Base-by-base conservation (phyloP, 768 basidiomycete species). In the Strobilomyces echinocephalus region DNA sequence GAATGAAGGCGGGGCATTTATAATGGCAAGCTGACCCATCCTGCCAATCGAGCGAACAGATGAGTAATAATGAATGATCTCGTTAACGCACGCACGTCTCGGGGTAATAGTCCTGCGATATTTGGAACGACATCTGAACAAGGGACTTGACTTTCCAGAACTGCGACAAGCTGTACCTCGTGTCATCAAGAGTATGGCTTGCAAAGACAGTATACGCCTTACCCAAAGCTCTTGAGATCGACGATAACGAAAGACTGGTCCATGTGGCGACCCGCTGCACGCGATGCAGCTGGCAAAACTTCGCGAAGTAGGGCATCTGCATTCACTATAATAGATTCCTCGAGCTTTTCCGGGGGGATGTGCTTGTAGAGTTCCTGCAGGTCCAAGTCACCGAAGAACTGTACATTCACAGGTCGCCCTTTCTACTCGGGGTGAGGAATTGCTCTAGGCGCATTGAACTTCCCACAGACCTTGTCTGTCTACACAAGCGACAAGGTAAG, bases 71-170 rank as follows among this genome's bases (percentile, higher is more conserved):
- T 26, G 5, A 34, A 47, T 7, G 9, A 36, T 6, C 7, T n/a
- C 20, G 12, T 7, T 16, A 24, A 20, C 40, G n/a, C 24, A 63
- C 79, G 49, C 63, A 88, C 86, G 84, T 83, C 64, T 90, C 87
- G 1, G 87, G 87, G 57, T 77, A 89, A 68, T 86, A 89, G 60
- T 87, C 85, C 67, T 89, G 87, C 2, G 86, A 88, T 51, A 89
- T 74, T 59, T 88, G 85, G 65, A 89, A 86, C 8, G 83, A 80
- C 46, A 67, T 71, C 46, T 80, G 74, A 21, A 77, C 77, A n/a
- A 88, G 72, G 41, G 76, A 71, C 64, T 84, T 87, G 73, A 87
- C 82, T 60, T 87, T 81, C 87, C 87, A 90, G 61, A 88, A 90
- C 59, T 87, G 81, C 36, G 74, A 68, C 43, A 88, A 65, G 14